Conservation (phyloP, 768 basidiomycete species). For the Coprinellus aureogranulatus region DNA sequence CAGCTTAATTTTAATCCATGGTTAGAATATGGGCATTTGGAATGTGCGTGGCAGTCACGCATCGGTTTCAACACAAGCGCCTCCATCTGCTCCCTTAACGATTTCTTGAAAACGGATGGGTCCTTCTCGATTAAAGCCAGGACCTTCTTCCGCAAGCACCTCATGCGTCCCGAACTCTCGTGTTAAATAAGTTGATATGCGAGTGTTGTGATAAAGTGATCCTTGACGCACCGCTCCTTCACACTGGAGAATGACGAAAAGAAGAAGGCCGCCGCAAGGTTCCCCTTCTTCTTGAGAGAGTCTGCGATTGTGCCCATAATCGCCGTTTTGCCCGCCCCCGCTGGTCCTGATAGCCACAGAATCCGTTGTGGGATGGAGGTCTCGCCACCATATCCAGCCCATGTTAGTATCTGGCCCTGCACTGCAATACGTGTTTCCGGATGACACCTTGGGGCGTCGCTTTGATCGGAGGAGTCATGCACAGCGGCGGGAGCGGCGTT, state of each 20-base stretch:
- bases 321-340: not conserved
- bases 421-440: not conserved
- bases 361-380: not conserved
- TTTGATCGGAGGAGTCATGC: not conserved
- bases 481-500: not conserved
- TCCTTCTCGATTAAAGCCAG: not conserved
- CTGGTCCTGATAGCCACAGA: constrained; percentile 3
- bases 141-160: not conserved
- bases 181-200: constrained; percentile 2
- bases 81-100: not conserved
- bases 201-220: constrained; percentile 1
- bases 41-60: not conserved
- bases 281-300: not conserved
- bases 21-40: too few species aligned
- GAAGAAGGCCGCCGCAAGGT: not conserved
- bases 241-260: not conserved
- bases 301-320: not conserved
- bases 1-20: too few species aligned
- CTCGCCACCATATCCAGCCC: not conserved
- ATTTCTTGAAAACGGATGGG: not conserved
- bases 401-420: constrained; percentile 2
- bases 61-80: not conserved
- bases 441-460: not conserved
- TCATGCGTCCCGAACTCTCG: not conserved
- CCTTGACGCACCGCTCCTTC: not conserved